These are phyloP conservation scores for Sugiyamaella novakii DNA, from an alignment of 1,139 yeast species.

Conservation along the genomic window DNA sequence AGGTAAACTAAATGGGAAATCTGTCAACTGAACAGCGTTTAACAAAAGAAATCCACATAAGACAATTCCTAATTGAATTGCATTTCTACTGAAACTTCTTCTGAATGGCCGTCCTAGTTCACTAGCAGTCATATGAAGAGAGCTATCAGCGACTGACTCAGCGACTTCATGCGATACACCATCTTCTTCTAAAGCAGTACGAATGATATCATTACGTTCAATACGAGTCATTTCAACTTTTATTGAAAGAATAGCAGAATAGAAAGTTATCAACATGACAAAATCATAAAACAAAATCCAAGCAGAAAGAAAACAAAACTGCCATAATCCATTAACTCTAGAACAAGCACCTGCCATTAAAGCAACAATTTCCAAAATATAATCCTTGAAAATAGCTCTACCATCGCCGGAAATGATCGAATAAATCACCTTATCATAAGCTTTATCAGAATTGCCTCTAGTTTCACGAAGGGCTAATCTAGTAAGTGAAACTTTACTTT, in stretches of 20 bases:
- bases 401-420: slow-evolving; percentile 70
- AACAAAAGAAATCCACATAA: slow-evolving; percentile 68
- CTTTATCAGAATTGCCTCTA: slow-evolving; percentile 41
- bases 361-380: slow-evolving; percentile 72
- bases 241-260: slow-evolving; percentile 79
- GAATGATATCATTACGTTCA: slow-evolving; percentile 78
- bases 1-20: slow-evolving; percentile 51
- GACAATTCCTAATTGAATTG: slow-evolving; percentile 65
- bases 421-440: slow-evolving; percentile 44
- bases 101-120: slow-evolving; percentile 29
- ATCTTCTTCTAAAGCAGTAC: slow-evolving; percentile 88
- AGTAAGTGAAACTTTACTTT: slow-evolving; percentile 79
- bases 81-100: slow-evolving; percentile 45
- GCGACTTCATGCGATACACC: slow-evolving; percentile 80
- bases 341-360: slow-evolving; percentile 72
- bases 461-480: slow-evolving; percentile 52
- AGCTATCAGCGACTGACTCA: slow-evolving; percentile 60
- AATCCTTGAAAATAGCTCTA: slow-evolving; percentile 74
- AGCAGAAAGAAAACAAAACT: slow-evolving; percentile 79
- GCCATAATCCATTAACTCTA: slow-evolving; percentile 63
- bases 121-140: slow-evolving; percentile 25
- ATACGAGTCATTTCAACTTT: slow-evolving; percentile 90
- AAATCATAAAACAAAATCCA: slow-evolving; percentile 74
- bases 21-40: slow-evolving; percentile 51
- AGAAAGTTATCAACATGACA: slow-evolving; percentile 77